phyloP scores from a whole-genome alignment of 306 rosid genomes.

The Dalbergia oliveri region DNA sequence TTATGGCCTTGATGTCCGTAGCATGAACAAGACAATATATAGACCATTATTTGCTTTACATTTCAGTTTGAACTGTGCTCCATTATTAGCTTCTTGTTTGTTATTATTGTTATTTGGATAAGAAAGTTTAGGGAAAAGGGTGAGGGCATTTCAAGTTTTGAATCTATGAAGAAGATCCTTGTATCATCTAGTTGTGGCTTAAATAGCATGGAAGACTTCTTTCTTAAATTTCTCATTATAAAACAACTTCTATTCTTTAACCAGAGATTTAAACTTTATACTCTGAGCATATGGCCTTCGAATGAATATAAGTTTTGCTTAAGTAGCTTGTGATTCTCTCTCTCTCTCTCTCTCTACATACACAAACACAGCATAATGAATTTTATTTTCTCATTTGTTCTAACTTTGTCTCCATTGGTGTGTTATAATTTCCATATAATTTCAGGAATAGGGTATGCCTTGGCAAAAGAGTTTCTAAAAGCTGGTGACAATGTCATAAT shows the following conservation, averaged over 20 bases:
- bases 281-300: background rate
- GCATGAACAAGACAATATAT: no score
- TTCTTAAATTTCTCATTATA: background rate
- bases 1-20: no score
- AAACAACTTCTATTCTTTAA: background rate
- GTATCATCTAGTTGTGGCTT: background rate
- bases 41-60: no score
- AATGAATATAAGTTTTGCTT: background rate
- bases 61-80: no score
- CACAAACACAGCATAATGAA: background rate
- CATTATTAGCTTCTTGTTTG: no score
- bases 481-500: conserved; percentile 84
- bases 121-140: no score
- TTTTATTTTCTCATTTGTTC: background rate
- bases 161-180: background rate
- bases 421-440: conserved; percentile 31
- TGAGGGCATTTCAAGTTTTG: background rate
- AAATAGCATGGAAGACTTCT: background rate
- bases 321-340: background rate
- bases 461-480: conserved; percentile 86
- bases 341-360: background rate
- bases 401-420: conserved; percentile 24
- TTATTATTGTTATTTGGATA: no score
- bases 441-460: conserved; percentile 87
- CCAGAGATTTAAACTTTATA: background rate